Conservation (phyloP, 108 stramenopile species). For the Cyclotella sp. region DNA sequence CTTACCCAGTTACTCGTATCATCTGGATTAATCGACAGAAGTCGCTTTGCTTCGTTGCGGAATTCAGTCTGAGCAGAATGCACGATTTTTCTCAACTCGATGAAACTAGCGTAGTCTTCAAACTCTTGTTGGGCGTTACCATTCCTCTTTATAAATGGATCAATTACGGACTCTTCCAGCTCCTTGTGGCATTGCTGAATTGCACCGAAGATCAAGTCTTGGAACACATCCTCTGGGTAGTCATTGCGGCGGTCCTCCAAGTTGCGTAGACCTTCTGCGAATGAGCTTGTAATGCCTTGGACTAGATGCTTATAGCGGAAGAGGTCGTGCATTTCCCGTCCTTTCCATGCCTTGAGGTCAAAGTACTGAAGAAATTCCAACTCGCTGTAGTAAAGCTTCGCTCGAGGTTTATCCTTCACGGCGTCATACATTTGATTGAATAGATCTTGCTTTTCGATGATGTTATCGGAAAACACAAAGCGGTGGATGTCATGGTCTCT, state of each 20-base stretch:
- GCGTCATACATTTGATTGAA: constrained; percentile 20
- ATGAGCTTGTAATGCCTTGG: constrained; percentile 17
- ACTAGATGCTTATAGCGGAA: constrained; percentile 27
- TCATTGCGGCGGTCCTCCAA: constrained; percentile 10
- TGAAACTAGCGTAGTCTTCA: constrained; percentile 23
- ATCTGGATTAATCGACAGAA: constrained; percentile 28
- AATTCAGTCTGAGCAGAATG: constrained; percentile 26
- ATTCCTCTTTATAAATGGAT: constrained; percentile 17
- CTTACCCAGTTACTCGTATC: constrained; percentile 28
- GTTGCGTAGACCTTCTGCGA: constrained; percentile 16
- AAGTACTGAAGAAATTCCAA: constrained; percentile 34
- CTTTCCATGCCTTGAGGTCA: constrained; percentile 39
- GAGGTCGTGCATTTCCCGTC: constrained; percentile 22
- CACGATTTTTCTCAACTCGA: constrained; percentile 22
- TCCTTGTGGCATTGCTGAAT: constrained; percentile 29
- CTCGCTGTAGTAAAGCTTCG: constrained; percentile 26
- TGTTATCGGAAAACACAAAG: constrained; percentile 24
- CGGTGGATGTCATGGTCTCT: constrained; percentile 16
- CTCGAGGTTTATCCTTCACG: not conserved
- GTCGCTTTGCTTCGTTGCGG: constrained; percentile 23
- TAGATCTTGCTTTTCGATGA: constrained; percentile 19
- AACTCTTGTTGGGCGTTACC: constrained; percentile 21
- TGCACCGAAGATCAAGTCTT: constrained; percentile 19
- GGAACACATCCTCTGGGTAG: constrained; percentile 13
- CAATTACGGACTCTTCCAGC: constrained; percentile 15